Conservation (phyloP, 148 eudicot genomes). For the Spergularia bocconei region DNA sequence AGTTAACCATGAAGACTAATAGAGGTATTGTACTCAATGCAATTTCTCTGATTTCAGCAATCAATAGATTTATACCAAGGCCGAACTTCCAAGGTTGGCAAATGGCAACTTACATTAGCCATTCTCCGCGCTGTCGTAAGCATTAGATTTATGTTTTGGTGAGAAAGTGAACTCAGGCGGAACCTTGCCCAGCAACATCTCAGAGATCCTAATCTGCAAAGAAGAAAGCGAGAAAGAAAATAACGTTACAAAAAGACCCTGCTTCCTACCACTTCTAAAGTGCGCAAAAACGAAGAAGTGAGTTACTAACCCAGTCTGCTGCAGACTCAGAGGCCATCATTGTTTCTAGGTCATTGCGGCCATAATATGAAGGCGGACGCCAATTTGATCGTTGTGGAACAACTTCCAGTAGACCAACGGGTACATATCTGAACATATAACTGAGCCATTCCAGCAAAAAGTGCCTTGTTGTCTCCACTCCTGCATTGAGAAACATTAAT, state of each 20-base stretch:
- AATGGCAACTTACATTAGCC: slow-evolving; percentile 41
- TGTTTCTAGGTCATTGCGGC: slow-evolving; percentile 93
- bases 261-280: background rate
- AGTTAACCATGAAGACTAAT: no score
- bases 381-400: slow-evolving; percentile 75
- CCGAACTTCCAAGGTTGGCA: background rate
- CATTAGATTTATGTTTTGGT: slow-evolving; percentile 96
- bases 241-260: background rate
- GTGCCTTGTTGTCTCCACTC: slow-evolving; percentile 93
- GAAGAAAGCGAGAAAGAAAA: slow-evolving; percentile 6
- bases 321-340: slow-evolving; percentile 98
- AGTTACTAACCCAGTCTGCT: slow-evolving; percentile 77
- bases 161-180: slow-evolving; percentile 78
- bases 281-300: background rate
- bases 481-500: slow-evolving; percentile 37
- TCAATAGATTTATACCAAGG: slow-evolving; percentile 25
- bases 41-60: no score
- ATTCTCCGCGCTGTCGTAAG: slow-evolving; percentile 89
- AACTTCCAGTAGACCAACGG: slow-evolving; percentile 90
- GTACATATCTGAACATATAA: slow-evolving; percentile 77
- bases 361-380: slow-evolving; percentile 84
- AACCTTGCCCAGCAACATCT: slow-evolving; percentile 91
- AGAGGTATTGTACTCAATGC: no score
- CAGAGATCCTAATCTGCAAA: slow-evolving; percentile 79
- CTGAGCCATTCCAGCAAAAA: slow-evolving; percentile 97